These are phyloP conservation scores for Penicillium salamii DNA, from an alignment of 495 filamentous ascomycete genomes.

Conservation along the genomic window DNA sequence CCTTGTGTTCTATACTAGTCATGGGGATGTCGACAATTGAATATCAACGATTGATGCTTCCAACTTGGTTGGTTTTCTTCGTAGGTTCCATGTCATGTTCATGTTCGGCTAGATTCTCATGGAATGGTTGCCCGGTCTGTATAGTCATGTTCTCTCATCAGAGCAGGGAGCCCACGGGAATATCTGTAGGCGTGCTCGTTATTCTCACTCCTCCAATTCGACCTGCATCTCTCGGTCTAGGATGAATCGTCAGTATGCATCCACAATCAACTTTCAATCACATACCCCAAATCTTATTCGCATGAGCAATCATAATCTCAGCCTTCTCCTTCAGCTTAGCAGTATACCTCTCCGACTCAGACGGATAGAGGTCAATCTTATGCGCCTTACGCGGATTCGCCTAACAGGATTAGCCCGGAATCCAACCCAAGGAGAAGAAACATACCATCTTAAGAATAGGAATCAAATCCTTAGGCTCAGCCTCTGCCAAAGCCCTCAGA, in stretches of 20 bases:
- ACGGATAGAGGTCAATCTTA: slow-evolving; percentile 54
- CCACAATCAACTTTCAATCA: no score
- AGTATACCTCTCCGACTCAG: slow-evolving; percentile 60
- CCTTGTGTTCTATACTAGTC: no score
- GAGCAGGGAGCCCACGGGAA: no score
- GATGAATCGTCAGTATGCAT: slow-evolving; percentile 7
- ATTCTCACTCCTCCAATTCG: no score
- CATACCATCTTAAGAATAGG: slow-evolving; percentile 67
- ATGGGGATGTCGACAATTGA: not conserved
- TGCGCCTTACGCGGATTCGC: slow-evolving; percentile 53
- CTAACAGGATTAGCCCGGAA: slow-evolving; percentile 8
- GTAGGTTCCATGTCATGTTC: no score
- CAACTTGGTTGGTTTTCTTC: no score
- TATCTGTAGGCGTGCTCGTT: no score
- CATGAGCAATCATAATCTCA: slow-evolving; percentile 64
- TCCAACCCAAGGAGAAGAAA: not conserved
- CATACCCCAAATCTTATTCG: slow-evolving; percentile 71
- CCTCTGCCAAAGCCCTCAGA: slow-evolving; percentile 64
- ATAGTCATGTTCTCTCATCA: no score
- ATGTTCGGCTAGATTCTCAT: no score
- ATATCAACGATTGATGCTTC: no score
- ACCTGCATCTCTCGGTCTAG: slow-evolving; percentile 32
- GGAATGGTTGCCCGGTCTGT: no score
- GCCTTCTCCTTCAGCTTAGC: slow-evolving; percentile 66
- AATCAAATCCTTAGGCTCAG: slow-evolving; percentile 63